Evolutionary conservation across 2,329 filamentous ascomycete species (phyloP), one percentile per base, ranked within the genome.

Genomic region (Penicillium rolfsii): DNA sequence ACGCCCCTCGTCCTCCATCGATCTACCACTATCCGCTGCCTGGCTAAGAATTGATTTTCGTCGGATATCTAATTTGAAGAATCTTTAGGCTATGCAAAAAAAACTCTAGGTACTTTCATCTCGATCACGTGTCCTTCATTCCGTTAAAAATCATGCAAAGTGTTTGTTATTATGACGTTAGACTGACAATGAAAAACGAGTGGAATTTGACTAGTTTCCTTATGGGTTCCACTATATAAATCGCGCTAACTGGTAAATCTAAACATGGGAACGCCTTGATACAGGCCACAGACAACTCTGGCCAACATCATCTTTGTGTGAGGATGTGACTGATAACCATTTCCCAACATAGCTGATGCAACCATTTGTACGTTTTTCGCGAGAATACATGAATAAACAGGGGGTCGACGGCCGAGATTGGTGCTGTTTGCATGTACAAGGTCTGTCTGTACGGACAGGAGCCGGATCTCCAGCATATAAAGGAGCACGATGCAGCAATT

Each of bases 151-250:
- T 49, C 28, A 28, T 28, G 45, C 45, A 26, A 49, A 16, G 30
- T 33, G 30, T 33, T 14, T 49, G 19, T 49, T 28, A 28, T 49
- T 30, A 28, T 49, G 22, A 49, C 16, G 22, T 28, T 19, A 49
- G 24, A 49, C 45, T 49, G 19, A 24, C 24, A 49, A 49, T 28
- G 45, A 19, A 49, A 49, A 26, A 49, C 45, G 45, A 30, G 22
- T 49, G 45, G 45, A 49, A 49, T 49, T 49, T 30, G 24, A 30
- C 45, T 49, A 19, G 45, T 49, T 49, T 49, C 28, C 45, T 49
- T 49, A 26, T 28, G 45, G 45, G 24, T 28, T 49, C 45, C 24
- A 49, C 45, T 28, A 49, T 24, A 49, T 49, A 49, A 49, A 49
- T 49, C 41, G 41, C 19, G n/a, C 30, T 26, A 45, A 45, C 41